A percentile compares a stretch with the other conserved stretches of the same genome.
Conservation (phyloP, 2,329 filamentous ascomycete species). For the Tothia fuscella region DNA sequence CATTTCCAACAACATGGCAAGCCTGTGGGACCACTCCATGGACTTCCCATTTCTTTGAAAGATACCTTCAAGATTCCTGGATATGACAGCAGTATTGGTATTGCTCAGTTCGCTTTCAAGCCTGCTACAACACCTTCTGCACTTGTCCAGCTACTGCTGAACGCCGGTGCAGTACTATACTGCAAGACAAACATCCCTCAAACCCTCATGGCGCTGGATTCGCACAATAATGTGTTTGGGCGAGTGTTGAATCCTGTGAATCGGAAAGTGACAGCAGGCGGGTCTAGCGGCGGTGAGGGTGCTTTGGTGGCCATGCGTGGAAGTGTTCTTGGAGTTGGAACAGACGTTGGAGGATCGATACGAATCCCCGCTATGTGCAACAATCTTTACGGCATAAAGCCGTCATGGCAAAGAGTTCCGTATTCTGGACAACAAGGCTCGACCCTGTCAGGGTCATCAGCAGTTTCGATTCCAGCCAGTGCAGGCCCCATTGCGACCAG, state of each 20-base stretch:
- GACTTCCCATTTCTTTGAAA: constrained; percentile 24
- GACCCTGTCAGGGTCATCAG: constrained; percentile 33
- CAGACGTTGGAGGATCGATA: constrained; percentile 43
- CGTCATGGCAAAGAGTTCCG: constrained; percentile 35
- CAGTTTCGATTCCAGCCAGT: constrained; percentile 31
- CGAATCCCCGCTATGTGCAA: constrained; percentile 40
- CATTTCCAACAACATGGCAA: constrained; percentile 10
- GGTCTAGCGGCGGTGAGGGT: constrained; percentile 41
- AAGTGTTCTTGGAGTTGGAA: constrained; percentile 39
- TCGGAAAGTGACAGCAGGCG: constrained; percentile 36
- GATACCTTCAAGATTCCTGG: constrained; percentile 25
- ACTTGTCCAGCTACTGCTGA: constrained; percentile 32
- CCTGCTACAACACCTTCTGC: constrained; percentile 27
- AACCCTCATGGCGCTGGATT: constrained; percentile 40
- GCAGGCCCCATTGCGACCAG: constrained; percentile 36
- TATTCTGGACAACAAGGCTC: constrained; percentile 41
- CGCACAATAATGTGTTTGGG: constrained; percentile 39
- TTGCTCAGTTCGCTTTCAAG: constrained; percentile 32
- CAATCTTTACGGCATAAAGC: constrained; percentile 37
- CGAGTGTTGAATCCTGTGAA: constrained; percentile 38
- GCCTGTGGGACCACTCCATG: constrained; percentile 14
- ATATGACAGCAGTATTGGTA: constrained; percentile 28
- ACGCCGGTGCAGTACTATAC: constrained; percentile 37
- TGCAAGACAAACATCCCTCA: constrained; percentile 45
- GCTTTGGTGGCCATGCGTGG: constrained; percentile 38